These are phyloP conservation scores for Xerocomus spinulosus DNA, from an alignment of 768 basidiomycete species.

Conservation along the genomic window DNA sequence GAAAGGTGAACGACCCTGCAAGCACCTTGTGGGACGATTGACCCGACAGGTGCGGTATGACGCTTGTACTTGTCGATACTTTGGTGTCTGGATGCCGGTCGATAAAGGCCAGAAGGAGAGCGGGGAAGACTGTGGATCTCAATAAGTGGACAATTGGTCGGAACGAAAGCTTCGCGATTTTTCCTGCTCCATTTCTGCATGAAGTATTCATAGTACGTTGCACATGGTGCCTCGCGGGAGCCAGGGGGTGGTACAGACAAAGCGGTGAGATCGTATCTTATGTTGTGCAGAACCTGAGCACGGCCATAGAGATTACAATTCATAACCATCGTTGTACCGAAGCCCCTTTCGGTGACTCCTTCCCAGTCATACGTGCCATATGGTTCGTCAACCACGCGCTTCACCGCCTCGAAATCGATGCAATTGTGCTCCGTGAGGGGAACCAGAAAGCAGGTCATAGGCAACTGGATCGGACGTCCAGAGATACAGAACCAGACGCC, in stretches of 20 bases:
- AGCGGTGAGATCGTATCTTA: slow-evolving; percentile 65
- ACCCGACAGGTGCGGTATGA: slow-evolving; percentile 25
- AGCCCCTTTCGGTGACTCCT: slow-evolving; percentile 44
- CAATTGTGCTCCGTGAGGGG: slow-evolving; percentile 49
- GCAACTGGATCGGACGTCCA: slow-evolving; percentile 46
- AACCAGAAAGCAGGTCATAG: slow-evolving; percentile 60
- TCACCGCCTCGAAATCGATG: slow-evolving; percentile 58
- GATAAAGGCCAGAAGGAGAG: slow-evolving; percentile 38
- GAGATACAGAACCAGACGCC: slow-evolving; percentile 63
- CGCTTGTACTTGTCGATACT: slow-evolving; percentile 25
- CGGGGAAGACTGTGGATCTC: slow-evolving; percentile 48
- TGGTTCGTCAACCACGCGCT: slow-evolving; percentile 44
- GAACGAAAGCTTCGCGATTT: slow-evolving; percentile 40
- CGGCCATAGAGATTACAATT: slow-evolving; percentile 54
- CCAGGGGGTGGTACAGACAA: slow-evolving; percentile 51
- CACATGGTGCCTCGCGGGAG: slow-evolving; percentile 42
- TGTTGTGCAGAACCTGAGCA: slow-evolving; percentile 48
- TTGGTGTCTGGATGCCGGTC: slow-evolving; percentile 23
- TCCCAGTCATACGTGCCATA: slow-evolving; percentile 55
- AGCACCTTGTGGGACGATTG: slow-evolving; percentile 39
- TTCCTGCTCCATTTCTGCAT: slow-evolving; percentile 50
- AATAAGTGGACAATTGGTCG: slow-evolving; percentile 57
- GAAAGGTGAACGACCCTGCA: slow-evolving; percentile 57
- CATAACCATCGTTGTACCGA: slow-evolving; percentile 48
- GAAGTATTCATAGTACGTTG: slow-evolving; percentile 61